phyloP scores from a whole-genome alignment of 148 eudicot genomes.

The Chenopodium quinoa region DNA sequence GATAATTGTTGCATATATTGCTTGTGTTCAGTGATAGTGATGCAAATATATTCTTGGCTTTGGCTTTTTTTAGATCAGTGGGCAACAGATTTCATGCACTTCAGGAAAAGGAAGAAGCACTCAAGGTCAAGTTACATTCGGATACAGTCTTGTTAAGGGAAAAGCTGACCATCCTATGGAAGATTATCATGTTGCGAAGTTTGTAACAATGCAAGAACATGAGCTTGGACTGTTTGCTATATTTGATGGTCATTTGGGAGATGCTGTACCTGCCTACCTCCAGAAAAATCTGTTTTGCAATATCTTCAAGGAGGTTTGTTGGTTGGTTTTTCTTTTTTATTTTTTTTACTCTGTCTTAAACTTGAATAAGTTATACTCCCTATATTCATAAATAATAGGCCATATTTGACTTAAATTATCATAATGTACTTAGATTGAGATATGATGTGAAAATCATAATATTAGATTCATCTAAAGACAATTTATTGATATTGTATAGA shows the following conservation, averaged over 20 bases:
- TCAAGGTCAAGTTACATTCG: conserved; percentile 40
- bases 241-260: conserved; percentile 56
- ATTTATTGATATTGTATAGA: background rate
- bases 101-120: conserved; percentile 56
- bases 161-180: conserved; percentile 66
- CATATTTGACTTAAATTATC: background rate
- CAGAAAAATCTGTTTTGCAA: conserved; percentile 48
- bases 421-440: background rate
- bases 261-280: conserved; percentile 48
- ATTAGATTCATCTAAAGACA: background rate
- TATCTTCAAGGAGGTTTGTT: conserved; percentile 51
- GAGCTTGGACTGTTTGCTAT: conserved; percentile 64
- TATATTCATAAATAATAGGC: background rate
- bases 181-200: conserved; percentile 59
- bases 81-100: conserved; percentile 27
- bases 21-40: background rate
- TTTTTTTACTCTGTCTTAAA: background rate
- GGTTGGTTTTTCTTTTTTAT: conserved; percentile 10
- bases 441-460: background rate
- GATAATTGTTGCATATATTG: background rate
- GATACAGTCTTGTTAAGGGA: conserved; percentile 55
- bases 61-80: conserved; percentile 17
- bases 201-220: conserved; percentile 36
- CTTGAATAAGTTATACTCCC: background rate
- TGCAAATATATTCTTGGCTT: background rate